A percentile compares a stretch with the other conserved stretches of the same genome.
These are phyloP conservation scores for Immersiella caudata DNA, from an alignment of 495 filamentous ascomycete genomes.

Conservation along the genomic window DNA sequence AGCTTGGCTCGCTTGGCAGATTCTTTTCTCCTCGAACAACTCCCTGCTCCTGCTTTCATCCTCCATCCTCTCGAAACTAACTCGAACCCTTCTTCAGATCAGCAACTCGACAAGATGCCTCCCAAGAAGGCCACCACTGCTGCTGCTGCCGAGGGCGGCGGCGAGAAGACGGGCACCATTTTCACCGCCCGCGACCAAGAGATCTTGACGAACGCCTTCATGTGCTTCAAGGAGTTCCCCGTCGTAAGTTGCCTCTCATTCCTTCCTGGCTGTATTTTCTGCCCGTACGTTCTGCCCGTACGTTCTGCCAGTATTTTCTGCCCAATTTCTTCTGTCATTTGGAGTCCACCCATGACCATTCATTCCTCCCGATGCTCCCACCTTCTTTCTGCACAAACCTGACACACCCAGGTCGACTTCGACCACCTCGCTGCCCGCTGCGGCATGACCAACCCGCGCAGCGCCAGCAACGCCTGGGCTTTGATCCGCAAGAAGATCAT, in stretches of 20 bases:
- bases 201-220: conserved; percentile 16
- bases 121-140: background rate
- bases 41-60: too few species aligned
- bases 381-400: background rate
- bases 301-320: too few species aligned
- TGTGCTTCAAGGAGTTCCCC: conserved; percentile 19
- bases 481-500: conserved; percentile 13
- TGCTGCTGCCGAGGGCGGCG: background rate
- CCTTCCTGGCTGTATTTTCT: too few species aligned
- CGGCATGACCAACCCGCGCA: conserved; percentile 22
- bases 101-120: background rate
- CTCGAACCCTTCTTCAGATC: background rate
- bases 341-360: background rate
- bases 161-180: background rate
- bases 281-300: too few species aligned
- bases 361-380: background rate
- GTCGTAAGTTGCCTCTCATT: conserved; percentile 4
- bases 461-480: conserved; percentile 22
- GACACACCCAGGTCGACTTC: background rate
- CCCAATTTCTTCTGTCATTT: too few species aligned
- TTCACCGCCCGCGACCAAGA: conserved; percentile 20
- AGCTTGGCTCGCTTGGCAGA: too few species aligned
- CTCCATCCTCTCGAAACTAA: background rate
- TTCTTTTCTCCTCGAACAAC: too few species aligned
- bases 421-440: conserved; percentile 7